Base-by-base conservation (phyloP, 2,329 filamentous ascomycete species). In the Lasiodiplodia citricola region DNA sequence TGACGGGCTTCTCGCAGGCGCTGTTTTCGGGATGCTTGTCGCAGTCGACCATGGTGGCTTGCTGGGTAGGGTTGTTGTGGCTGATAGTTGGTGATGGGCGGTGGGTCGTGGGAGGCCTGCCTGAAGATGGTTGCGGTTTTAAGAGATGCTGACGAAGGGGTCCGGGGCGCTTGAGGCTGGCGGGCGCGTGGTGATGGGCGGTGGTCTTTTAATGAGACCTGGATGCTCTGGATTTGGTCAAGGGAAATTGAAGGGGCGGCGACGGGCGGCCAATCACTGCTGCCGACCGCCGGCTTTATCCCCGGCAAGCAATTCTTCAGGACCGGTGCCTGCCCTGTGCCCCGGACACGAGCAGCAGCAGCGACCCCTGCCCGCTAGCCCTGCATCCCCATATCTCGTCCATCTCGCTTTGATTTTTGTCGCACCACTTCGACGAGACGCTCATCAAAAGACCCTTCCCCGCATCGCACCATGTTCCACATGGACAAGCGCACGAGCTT, bases 1-100 rank as follows among this genome's bases (percentile, higher is more conserved):
- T 52, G 60, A 64, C 60, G 21, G 60, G 60, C 60, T 64, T 64
- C 60, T 64, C 60, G 60, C 60, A 64, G 1, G 60, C 44, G 28
- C 23, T 25, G 47, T 38, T 28, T 31, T 52, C 18, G 47, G 60
- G 47, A n/a, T 64, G 18, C n/a, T 28, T 4, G n/a, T 64, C 60
- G 60, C 60, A 64, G 47, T 64, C 60, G 41, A 64, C 60, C 60
- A 64, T 64, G 60, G 44, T 25, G 25, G 57, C 21, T 35, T 21
- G 44, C 18, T 51, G 60, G 44, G 44, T 63, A 21, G 25, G 60
- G 1, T 13, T 14, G 44, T 4, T 18, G 60, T 5, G 57, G 58
- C 21, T 21, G 14, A 8, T 18, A 41, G 58, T 44, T 14, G 21
- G 38, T 25, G 41, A 23, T 38, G 44, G 41, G 58, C 60, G 60